Conservation (phyloP, 495 filamentous ascomycete genomes). For the Penicillium pulvis region DNA sequence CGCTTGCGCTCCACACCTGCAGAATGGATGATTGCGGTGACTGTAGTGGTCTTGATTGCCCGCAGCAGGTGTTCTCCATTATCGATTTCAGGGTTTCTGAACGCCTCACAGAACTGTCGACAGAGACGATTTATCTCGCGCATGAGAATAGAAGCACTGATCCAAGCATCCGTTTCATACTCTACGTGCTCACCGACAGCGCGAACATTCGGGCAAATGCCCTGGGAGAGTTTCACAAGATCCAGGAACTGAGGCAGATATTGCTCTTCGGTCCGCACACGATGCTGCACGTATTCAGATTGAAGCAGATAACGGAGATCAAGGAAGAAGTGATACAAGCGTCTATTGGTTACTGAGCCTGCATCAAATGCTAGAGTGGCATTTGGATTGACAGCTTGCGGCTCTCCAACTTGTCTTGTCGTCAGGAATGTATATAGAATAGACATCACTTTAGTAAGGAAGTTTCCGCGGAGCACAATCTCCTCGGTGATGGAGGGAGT, state of each 20-base stretch:
- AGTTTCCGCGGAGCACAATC: conserved; percentile 93
- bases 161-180: conserved; percentile 98
- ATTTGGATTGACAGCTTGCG: conserved; percentile 78
- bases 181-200: conserved; percentile 95
- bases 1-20: conserved; percentile 84
- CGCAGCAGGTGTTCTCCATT: conserved; percentile 62
- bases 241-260: conserved; percentile 95
- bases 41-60: conserved; percentile 76
- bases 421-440: conserved; percentile 98
- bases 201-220: conserved; percentile 90
- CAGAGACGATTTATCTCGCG: conserved; percentile 92
- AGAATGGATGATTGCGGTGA: conserved; percentile 79
- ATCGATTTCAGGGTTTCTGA: conserved; percentile 63
- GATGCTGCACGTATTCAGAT: conserved; percentile 81
- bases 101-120: conserved; percentile 84
- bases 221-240: conserved; percentile 91
- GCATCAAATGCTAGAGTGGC: conserved; percentile 89
- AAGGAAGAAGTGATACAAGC: conserved; percentile 95
- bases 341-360: conserved; percentile 88
- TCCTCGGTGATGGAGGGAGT: conserved; percentile 95
- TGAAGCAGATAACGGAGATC: conserved; percentile 88
- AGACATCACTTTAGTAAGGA: conserved; percentile 89
- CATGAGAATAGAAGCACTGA: conserved; percentile 90
- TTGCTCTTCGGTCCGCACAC: conserved; percentile 75
- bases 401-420: conserved; percentile 91